Percentiles rank a stretch among this genome's conserved stretches.
Evolutionary conservation across 148 eudicot genomes (phyloP).

Genomic region (Rhododendron kiyosumense): DNA sequence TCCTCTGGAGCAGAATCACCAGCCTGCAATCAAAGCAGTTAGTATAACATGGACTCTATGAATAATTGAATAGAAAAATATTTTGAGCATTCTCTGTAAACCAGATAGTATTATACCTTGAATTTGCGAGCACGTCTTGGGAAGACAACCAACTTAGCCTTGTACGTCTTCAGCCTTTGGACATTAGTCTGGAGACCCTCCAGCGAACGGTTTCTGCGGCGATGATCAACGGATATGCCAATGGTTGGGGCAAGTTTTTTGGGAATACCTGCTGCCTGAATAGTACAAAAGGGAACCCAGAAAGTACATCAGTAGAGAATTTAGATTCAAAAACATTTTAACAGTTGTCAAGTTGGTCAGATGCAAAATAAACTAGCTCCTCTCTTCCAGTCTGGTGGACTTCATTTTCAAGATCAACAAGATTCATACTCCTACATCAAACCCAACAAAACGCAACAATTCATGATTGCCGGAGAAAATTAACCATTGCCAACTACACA

Average conservation of each 20-base stretch:
- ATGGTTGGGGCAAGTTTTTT: conserved; percentile 72
- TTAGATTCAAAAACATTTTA: neutral
- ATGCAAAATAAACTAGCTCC: neutral
- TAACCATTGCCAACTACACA: neutral
- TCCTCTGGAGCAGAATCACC: conserved; percentile 54
- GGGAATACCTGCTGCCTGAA: conserved; percentile 67
- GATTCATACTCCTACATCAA: neutral
- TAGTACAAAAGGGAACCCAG: neutral
- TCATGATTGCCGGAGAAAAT: neutral
- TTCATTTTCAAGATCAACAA: neutral
- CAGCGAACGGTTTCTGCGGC: conserved; percentile 64
- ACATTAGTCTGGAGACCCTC: conserved; percentile 67
- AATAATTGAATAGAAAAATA: neutral
- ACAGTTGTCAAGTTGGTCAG: neutral
- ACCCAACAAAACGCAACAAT: neutral
- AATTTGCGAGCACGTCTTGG: conserved; percentile 51
- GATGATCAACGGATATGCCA: conserved; percentile 73
- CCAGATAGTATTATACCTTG: conserved; percentile 32
- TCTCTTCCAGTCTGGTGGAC: neutral
- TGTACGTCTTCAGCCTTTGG: conserved; percentile 71
- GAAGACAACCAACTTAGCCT: conserved; percentile 83
- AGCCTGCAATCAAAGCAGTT: conserved; percentile 27
- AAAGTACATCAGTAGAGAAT: neutral
- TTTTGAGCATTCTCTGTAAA: neutral
- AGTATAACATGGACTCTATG: neutral